Conservation (phyloP, 257 asterid species). For the Perilla frutescens region DNA sequence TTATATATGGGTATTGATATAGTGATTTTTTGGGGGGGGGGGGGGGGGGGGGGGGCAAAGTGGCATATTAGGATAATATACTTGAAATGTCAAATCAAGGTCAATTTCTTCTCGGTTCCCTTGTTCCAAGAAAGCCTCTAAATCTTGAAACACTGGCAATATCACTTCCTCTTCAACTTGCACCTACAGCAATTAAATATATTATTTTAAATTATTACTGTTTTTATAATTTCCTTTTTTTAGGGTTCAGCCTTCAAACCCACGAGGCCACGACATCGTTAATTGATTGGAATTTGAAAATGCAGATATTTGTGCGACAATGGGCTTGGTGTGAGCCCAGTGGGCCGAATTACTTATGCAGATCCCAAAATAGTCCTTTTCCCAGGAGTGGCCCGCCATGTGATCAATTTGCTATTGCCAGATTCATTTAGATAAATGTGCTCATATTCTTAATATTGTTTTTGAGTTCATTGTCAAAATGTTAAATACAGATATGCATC, state of each 20-base stretch:
- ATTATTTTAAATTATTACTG: too few species aligned
- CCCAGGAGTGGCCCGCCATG: conserved; percentile 39
- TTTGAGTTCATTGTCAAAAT: neutral
- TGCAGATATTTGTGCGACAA: neutral
- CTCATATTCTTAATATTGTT: neutral
- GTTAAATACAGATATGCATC: neutral
- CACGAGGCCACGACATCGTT: too few species aligned
- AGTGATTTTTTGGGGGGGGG: too few species aligned
- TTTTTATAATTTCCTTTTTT: neutral
- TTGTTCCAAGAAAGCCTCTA: conserved; percentile 11
- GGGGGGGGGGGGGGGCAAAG: too few species aligned
- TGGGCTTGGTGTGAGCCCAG: conserved; percentile 38
- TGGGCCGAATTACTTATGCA: conserved; percentile 3
- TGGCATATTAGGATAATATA: neutral
- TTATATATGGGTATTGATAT: too few species aligned
- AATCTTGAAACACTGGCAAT: conserved; percentile 12
- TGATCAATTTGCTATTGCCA: conserved; percentile 13
- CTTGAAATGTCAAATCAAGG: conserved; percentile 28
- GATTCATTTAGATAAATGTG: conserved; percentile 12
- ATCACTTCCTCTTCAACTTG: neutral
- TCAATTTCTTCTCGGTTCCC: conserved; percentile 26
- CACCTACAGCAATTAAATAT: neutral
- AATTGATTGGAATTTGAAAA: neutral
- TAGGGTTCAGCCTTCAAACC: too few species aligned
- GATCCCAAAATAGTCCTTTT: conserved; percentile 18